Conservation (phyloP, 208 protist species). For the Blechomonas ayalai region DNA sequence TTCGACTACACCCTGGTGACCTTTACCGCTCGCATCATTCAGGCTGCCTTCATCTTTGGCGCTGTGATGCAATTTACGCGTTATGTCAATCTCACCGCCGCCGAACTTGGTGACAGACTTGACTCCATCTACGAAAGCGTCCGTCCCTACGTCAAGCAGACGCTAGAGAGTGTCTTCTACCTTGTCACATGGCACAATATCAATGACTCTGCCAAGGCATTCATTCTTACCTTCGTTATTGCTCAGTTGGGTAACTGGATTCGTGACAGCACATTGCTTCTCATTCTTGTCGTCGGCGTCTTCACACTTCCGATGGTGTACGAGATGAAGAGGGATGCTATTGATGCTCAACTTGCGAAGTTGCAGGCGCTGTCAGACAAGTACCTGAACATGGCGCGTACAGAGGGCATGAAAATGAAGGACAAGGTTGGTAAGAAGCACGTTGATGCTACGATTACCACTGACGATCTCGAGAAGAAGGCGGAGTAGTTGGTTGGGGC, state of each 20-base stretch:
- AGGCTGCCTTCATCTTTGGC: conserved; percentile 32
- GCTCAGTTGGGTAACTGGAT: conserved; percentile 70
- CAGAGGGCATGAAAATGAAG: conserved; percentile 24
- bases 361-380: conserved; percentile 22
- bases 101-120: conserved; percentile 37
- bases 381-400: conserved; percentile 35
- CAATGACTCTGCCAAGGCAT: conserved; percentile 30
- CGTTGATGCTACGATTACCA: neutral
- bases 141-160: conserved; percentile 24
- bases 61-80: conserved; percentile 23
- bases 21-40: conserved; percentile 44
- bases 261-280: conserved; percentile 47
- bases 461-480: conserved; percentile 8
- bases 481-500: conserved; percentile 12
- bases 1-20: conserved; percentile 75
- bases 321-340: conserved; percentile 60
- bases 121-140: conserved; percentile 41
- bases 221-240: conserved; percentile 28
- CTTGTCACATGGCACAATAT: conserved; percentile 65
- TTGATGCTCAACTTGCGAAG: conserved; percentile 31
- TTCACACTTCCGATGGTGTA: conserved; percentile 63
- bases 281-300: conserved; percentile 20
- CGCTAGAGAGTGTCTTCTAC: conserved; percentile 14
- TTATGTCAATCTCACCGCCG: conserved; percentile 14
- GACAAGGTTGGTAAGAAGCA: conserved; percentile 7